Evolutionary conservation across 257 asterid genomes (phyloP), one percentile per base, ranked within the genome.

Genomic region (Ophiorrhiza pumila): DNA sequence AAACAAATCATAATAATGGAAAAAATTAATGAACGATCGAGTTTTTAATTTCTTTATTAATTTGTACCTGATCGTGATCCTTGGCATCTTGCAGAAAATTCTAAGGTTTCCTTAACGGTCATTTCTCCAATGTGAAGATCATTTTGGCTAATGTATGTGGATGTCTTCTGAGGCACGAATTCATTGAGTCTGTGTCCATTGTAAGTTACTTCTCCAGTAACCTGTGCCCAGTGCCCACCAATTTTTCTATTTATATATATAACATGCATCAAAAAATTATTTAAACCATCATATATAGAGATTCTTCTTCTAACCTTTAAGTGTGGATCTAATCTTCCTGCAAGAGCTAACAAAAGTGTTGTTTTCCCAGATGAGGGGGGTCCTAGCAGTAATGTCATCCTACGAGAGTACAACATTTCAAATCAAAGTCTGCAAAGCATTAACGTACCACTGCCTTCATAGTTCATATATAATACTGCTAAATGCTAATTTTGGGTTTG

Each of bases 71-170:
- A 89, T 79, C 97, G 80, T 11, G 95, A 83, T 0, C 97, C 97
- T 75, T 85, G 97, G 60, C 95, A 91, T 46, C 95, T 82, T 8
- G 95, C 95, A 0, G 97, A 91, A 77, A 91, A 91, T 81, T 91
- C 96, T 0, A 91, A 77, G 18, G 97, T 91, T 86, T 91, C 97
- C 77, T 85, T 91, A 0, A 91, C 96, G 1, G 97, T 91, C 96
- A 91, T 89, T 80, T 91, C 97, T 72, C 89, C 96, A 0, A 86
- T 83, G 72, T 89, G 97, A 63, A 91, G 80, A 80, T 91, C 96
- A 61, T 88, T 81, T 77, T 91, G 97, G 80, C 97, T 91, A 45
- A 91, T 86, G 82, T 88, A 91, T 11, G 97, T 91, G 0, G 96
- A 89, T 57, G 97, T 89, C 69, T 88, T 91, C 3, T 83, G 91